Evolutionary conservation across 1,284 basidiomycete genomes (phyloP), one percentile per base, ranked within the genome.

Genomic region (Quambalaria eucalypti): DNA sequence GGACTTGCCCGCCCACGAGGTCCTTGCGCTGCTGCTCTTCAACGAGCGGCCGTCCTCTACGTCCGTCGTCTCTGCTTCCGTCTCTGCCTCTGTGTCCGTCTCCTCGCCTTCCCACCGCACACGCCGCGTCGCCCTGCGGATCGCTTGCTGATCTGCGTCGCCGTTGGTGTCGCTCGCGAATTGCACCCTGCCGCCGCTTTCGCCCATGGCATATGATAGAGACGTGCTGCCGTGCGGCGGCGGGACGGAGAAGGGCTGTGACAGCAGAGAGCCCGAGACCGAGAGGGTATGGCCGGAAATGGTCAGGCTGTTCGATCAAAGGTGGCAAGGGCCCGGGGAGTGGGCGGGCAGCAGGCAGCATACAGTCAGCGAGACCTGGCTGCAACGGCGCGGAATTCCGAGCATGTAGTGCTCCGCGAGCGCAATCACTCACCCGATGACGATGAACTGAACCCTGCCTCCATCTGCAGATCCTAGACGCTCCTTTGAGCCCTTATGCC

Each of bases 211-310:
- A 8, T 33, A 16, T 33, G 16, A 39, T 14, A 39, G 10, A 4
- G 36, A 14, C 25, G 21, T 5, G 25, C 68, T 2, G 63, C 52
- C 1, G 57, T 59, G 1, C n/a, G 65, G 67, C n/a, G 66, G 53
- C 2, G 69, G 64, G 5, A 66, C 62, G 26, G 86, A 86, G 76
- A 91, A 88, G 0, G 92, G 92, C 66, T 92, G 85, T 0, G 79
- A 71, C 57, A 95, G 86, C 59, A 98, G 81, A 1, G 93, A 96
- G 9, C 91, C 93, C 28, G 89, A 82, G 14, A 97, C 79, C 1
- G 90, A 93, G 14, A 98, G 80, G 87, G 96, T 95, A 67, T 93
- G 86, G 71, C 97, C 95, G 39, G 90, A 88, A 48, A 96, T 84
- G 7, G 88, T 93, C 59, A 96, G 76, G 28, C 91, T 95, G 74